Evolutionary conservation across 2,329 filamentous ascomycete species (phyloP).

Genomic region (Monascus ruber): DNA sequence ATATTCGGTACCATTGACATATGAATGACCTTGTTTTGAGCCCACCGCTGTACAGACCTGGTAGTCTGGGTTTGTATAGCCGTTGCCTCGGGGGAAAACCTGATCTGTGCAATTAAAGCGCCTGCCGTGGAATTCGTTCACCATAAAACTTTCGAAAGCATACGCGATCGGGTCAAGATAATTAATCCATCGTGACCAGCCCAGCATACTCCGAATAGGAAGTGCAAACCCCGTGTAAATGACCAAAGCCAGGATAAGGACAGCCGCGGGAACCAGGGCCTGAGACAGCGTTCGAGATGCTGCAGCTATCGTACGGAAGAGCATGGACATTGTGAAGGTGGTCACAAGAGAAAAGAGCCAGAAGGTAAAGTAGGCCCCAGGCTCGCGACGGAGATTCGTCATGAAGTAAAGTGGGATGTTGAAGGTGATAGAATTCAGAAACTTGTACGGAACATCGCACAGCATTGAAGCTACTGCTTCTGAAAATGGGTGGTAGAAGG

Average conservation of each 20-base stretch:
- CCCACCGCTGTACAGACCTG: conserved; percentile 50
- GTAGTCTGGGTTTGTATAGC: conserved; percentile 19
- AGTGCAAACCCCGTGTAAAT: conserved; percentile 42
- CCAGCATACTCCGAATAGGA: conserved; percentile 51
- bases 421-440: conserved; percentile 63
- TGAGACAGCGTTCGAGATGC: conserved; percentile 55
- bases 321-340: conserved; percentile 71
- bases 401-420: conserved; percentile 80
- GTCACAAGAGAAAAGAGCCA: conserved; percentile 62
- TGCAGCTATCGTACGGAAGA: conserved; percentile 73
- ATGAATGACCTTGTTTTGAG: conserved; percentile 40
- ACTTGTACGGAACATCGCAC: conserved; percentile 73
- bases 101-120: conserved; percentile 42
- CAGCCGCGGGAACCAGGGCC: conserved; percentile 44
- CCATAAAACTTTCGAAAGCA: conserved; percentile 67
- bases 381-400: conserved; percentile 63
- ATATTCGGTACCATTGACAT: conserved; percentile 50
- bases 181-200: conserved; percentile 74
- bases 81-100: conserved; percentile 33
- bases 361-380: conserved; percentile 77
- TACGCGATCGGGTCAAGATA: conserved; percentile 72
- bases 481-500: conserved; percentile 78
- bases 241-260: conserved; percentile 34
- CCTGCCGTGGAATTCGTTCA: conserved; percentile 67
- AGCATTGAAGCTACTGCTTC: conserved; percentile 84